Base-by-base conservation (phyloP, 2,329 filamentous ascomycete genomes). In the Neofusicoccum parvum region DNA sequence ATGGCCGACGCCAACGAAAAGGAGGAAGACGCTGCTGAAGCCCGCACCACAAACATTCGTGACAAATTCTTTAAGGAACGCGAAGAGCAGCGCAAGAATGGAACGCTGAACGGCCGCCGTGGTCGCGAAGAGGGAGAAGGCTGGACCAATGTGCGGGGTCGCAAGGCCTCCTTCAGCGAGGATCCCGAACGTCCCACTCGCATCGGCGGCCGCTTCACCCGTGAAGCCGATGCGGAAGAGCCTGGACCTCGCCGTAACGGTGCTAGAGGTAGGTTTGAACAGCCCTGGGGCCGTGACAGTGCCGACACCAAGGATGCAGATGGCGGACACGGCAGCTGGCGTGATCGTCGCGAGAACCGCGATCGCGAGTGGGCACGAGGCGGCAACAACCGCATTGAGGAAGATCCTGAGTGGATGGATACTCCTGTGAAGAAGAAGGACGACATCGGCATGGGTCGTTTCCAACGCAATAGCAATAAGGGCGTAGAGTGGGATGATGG, bases 401-500 rank as follows among this genome's bases (percentile, higher is more conserved):
- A 65, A 36, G 64, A 65, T 12, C 64, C 64, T 5, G 64, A 65
- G 36, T 65, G 64, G 64, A 51, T 51, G 23, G 64, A 65, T 15
- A 45, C 64, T n/a, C 50, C 62, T 9, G 43, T 32, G 10, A 54
- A 66, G 58, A 62, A 51, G 46, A 92, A 96, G 74, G 88, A 91
- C 69, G 92, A 96, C 1, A 36, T 65, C 17, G 64, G 64, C 46
- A 65, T 65, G 64, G 64, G n/a, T 17, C 53, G 54, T 23, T 50
- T 53, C 37, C n/a, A 43, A 3, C 64, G 64, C 27, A 37, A 10
- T 32, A 49, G 5, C 41, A 36, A 10, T 32, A 49, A 60, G 45
- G 54, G 64, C 59, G 94, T 94, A 5, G 94, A 97, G 78, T 97
- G 94, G 94, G 92, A 96, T 73, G 74, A 79, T 45, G 86, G 89